A percentile compares a stretch with the other conserved stretches of the same genome.
phyloP scores from a whole-genome alignment of 345 rosid genomes.

The Eucalyptus regnans region DNA sequence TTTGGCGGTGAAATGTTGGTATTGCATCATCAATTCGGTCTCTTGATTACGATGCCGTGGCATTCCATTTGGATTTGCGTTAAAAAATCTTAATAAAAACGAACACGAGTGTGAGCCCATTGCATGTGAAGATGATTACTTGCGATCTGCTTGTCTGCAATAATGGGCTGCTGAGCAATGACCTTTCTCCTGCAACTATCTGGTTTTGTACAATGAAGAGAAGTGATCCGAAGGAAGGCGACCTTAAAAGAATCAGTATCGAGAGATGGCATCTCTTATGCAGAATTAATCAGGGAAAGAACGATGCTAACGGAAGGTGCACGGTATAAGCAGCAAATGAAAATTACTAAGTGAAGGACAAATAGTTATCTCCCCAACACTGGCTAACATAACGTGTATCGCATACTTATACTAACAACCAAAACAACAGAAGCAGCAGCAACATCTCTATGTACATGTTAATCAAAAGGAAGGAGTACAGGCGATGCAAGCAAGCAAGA shows the following conservation, averaged over 20 bases:
- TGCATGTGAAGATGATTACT: not conserved
- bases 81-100: not conserved
- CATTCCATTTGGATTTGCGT: not conserved
- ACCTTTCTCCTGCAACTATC: not conserved
- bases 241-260: not conserved
- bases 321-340: not conserved
- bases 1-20: not conserved
- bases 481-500: conserved; percentile 82
- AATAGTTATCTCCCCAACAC: not conserved
- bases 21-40: not conserved
- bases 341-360: not conserved
- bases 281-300: not conserved
- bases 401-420: not conserved
- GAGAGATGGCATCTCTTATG: not conserved
- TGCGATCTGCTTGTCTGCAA: not conserved
- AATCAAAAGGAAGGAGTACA: conserved; percentile 32
- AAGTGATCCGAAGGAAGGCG: not conserved
- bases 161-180: not conserved
- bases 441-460: not conserved
- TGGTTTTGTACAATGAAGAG: not conserved
- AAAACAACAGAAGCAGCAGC: not conserved
- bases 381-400: not conserved
- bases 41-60: not conserved
- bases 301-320: not conserved
- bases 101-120: not conserved